Evolutionary conservation across 2,329 filamentous ascomycete genomes (phyloP).

Genomic region (Arthrobotrys megalospora): DNA sequence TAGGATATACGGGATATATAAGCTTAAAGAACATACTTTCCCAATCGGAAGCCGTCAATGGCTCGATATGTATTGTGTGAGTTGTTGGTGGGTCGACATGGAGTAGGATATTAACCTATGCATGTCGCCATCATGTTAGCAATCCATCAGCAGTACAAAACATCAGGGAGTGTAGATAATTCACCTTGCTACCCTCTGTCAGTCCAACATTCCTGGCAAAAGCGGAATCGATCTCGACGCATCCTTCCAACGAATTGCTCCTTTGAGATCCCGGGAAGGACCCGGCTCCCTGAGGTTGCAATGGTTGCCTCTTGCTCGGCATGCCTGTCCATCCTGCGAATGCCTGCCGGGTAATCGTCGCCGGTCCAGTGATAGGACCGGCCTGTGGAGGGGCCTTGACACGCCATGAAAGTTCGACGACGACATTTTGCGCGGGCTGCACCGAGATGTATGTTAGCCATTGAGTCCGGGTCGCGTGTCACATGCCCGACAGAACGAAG

Average conservation of each 20-base stretch:
- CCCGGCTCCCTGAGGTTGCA: conserved; percentile 65
- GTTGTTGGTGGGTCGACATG: conserved; percentile 92
- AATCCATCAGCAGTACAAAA: conserved; percentile 29
- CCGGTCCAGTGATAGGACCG: conserved; percentile 65
- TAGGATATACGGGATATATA: neutral
- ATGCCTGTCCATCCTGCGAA: conserved; percentile 98
- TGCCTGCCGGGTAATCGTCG: conserved; percentile 73
- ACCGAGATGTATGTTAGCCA: conserved; percentile 33
- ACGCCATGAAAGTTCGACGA: conserved; percentile 89
- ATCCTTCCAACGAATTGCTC: conserved; percentile 62
- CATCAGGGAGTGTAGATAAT: conserved; percentile 21
- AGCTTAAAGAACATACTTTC: conserved; percentile 74
- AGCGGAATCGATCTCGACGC: conserved; percentile 65
- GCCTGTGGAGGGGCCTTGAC: conserved; percentile 71
- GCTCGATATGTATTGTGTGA: conserved; percentile 97
- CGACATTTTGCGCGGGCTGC: conserved; percentile 92
- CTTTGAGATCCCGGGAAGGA: conserved; percentile 60
- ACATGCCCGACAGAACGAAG: conserved; percentile 3
- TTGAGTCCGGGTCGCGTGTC: conserved; percentile 38
- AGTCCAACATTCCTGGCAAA: conserved; percentile 64
- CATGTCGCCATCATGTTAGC: conserved; percentile 44
- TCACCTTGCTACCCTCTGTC: conserved; percentile 64
- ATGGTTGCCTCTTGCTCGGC: conserved; percentile 88
- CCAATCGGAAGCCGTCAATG: conserved; percentile 95
- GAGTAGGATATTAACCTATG: conserved; percentile 75